phyloP scores from a whole-genome alignment of 2,329 filamentous ascomycete genomes.

The Penicillium occitanis region DNA sequence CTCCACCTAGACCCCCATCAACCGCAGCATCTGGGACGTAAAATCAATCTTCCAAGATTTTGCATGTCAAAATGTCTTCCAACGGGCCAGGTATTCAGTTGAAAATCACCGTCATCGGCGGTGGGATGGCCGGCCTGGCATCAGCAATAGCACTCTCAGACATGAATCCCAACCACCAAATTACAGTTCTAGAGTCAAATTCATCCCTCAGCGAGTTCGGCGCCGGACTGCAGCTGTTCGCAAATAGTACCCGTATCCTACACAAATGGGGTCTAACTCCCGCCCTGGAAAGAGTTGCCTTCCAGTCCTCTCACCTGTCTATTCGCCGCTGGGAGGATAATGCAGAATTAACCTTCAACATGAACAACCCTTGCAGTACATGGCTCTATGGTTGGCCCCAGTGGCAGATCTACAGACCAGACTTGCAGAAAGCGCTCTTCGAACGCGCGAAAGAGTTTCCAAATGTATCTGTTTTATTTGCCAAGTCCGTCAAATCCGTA shows the following conservation, averaged over 20 bases:
- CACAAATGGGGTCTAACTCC: constrained; percentile 21
- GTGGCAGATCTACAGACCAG: constrained; percentile 7
- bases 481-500: background rate
- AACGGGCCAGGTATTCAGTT: background rate
- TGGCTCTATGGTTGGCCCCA: constrained; percentile 11
- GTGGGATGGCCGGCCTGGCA: constrained; percentile 17
- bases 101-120: constrained; percentile 3
- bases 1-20: background rate
- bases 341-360: constrained; percentile 5
- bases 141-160: constrained; percentile 22
- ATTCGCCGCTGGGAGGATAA: constrained; percentile 23
- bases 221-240: constrained; percentile 22
- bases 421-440: constrained; percentile 6
- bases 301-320: constrained; percentile 18
- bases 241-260: constrained; percentile 23
- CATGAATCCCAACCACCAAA: constrained; percentile 21
- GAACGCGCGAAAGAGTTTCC: constrained; percentile 5
- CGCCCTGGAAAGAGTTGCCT: constrained; percentile 21
- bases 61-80: background rate
- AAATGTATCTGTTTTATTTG: constrained; percentile 2
- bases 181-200: constrained; percentile 22
- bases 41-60: background rate
- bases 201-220: constrained; percentile 22
- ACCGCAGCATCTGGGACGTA: background rate
- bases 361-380: constrained; percentile 6